Percentiles rank a stretch among this genome's conserved stretches.
Conservation (phyloP, 306 rosid genomes). For the Leucaena leucocephala region DNA sequence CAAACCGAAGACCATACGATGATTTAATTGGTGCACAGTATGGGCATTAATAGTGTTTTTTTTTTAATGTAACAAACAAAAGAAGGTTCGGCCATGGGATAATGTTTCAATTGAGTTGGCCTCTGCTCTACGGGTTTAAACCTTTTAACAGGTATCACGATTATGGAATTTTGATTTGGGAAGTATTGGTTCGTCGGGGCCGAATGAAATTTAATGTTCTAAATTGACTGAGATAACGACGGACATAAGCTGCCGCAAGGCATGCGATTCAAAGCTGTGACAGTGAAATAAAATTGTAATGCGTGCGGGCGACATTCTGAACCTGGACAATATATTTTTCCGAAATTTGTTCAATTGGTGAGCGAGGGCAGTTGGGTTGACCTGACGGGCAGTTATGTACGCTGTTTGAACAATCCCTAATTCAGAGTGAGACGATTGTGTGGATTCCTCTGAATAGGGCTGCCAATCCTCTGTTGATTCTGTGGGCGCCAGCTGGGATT, state of each 20-base stretch:
- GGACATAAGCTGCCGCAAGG: neutral
- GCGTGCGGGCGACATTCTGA: too few relatives aligned
- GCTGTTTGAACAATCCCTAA: neutral
- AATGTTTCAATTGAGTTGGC: too few relatives aligned
- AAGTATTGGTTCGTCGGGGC: neutral
- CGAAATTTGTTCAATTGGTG: neutral
- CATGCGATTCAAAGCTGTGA: neutral
- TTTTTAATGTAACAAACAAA: neutral
- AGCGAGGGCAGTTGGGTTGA: neutral
- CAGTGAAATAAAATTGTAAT: neutral
- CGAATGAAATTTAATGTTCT: neutral
- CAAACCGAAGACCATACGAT: too few relatives aligned
- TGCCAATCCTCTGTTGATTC: neutral
- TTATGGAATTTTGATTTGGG: neutral
- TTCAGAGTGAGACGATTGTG: too few relatives aligned
- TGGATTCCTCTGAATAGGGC: too few relatives aligned
- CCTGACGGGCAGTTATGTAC: neutral
- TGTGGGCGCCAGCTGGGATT: neutral
- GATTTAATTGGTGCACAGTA: neutral
- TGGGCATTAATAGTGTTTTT: too few relatives aligned
- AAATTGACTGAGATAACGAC: neutral
- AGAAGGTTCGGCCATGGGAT: neutral
- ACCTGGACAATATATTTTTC: too few relatives aligned
- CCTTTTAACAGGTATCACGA: too few relatives aligned
- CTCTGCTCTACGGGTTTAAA: neutral